phyloP scores from a whole-genome alignment of 1,284 basidiomycete genomes.

The Trichosporon ovoides region DNA sequence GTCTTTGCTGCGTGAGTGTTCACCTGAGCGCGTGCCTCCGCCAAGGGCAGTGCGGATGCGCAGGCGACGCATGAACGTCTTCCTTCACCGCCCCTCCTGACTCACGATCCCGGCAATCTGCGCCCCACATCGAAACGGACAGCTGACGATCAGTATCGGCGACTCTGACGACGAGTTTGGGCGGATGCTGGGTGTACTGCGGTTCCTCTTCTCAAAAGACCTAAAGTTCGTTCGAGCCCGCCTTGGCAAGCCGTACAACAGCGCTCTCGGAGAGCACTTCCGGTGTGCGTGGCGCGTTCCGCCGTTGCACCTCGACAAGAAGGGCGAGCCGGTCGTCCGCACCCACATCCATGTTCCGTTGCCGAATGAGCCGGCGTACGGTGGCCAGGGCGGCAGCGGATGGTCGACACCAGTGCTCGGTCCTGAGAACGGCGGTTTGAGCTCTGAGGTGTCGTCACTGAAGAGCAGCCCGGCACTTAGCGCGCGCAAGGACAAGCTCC shows the following conservation, averaged over 20 bases:
- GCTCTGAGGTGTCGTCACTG: not conserved
- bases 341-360: conserved; percentile 48
- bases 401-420: conserved; percentile 44
- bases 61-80: too few relatives aligned
- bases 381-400: conserved; percentile 40
- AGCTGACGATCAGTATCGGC: conserved; percentile 61
- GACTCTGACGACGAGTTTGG: conserved; percentile 87
- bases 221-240: conserved; percentile 88
- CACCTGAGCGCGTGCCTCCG: too few relatives aligned
- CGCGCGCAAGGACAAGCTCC: conserved; percentile 2
- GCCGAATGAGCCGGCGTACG: conserved; percentile 43
- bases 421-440: conserved; percentile 37
- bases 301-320: conserved; percentile 42
- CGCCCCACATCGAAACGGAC: too few relatives aligned
- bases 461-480: not conserved
- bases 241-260: conserved; percentile 94
- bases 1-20: conserved; percentile 77
- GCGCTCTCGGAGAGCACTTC: conserved; percentile 87
- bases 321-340: conserved; percentile 45
- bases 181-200: conserved; percentile 82
- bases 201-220: conserved; percentile 89
- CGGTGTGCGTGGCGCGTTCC: conserved; percentile 63
- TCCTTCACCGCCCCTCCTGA: too few relatives aligned
- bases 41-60: too few relatives aligned
- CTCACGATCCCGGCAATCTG: too few relatives aligned